Percentiles rank a stretch among this genome's conserved stretches.
phyloP scores from a whole-genome alignment of 306 rosid genomes.

The Hippophae rhamnoides region DNA sequence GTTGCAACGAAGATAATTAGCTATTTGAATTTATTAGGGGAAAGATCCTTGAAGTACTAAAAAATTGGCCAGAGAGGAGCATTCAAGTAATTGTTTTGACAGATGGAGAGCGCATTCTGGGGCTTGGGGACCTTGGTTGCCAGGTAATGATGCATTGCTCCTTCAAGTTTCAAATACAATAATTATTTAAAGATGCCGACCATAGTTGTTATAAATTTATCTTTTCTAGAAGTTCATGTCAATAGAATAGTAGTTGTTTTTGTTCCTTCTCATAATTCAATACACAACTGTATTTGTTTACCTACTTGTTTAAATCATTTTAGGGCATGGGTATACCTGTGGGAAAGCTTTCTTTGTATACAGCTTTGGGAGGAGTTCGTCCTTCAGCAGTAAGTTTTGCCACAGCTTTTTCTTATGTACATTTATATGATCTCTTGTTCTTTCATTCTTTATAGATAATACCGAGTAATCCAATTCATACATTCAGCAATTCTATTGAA shows the following conservation, averaged over 20 bases:
- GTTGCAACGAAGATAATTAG: constrained; percentile 22
- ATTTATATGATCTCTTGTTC: neutral
- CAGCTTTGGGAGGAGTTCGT: constrained; percentile 91
- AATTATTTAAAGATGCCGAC: neutral
- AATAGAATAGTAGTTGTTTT: neutral
- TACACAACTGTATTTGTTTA: constrained; percentile 6
- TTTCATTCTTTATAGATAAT: neutral
- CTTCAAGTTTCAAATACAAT: constrained; percentile 6
- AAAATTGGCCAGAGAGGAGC: constrained; percentile 83
- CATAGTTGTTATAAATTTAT: no score
- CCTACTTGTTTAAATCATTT: constrained; percentile 7
- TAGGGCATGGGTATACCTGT: constrained; percentile 99
- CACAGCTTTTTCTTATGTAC: neutral
- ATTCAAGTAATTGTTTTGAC: constrained; percentile 95
- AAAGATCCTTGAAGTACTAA: constrained; percentile 80
- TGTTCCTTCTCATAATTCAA: constrained; percentile 3
- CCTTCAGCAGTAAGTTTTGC: constrained; percentile 74
- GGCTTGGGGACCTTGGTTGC: constrained; percentile 98
- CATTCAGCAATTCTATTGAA: neutral
- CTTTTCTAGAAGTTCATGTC: no score
- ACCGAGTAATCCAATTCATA: neutral
- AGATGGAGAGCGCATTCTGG: constrained; percentile 95
- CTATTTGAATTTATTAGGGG: constrained; percentile 42
- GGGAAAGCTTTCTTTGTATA: constrained; percentile 90
- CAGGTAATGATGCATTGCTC: constrained; percentile 41